Percentiles rank a stretch among this genome's conserved stretches.
Evolutionary conservation across 495 filamentous ascomycete species (phyloP).

Genomic region (Paragyromitra xinjiangensis): DNA sequence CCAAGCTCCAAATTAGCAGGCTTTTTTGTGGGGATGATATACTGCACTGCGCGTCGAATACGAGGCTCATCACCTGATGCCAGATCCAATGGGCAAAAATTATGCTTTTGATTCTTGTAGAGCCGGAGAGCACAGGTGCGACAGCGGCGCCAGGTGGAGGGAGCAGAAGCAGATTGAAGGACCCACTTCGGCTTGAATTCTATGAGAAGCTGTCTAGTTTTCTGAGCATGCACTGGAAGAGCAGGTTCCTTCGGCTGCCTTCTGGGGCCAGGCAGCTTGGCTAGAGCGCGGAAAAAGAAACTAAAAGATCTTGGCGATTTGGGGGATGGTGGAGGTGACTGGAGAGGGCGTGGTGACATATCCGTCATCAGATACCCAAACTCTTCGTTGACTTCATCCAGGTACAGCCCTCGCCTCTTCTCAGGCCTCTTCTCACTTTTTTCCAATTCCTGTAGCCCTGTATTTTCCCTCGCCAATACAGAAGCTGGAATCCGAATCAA

Average conservation of each 20-base stretch:
- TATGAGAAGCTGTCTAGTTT: conserved; percentile 62
- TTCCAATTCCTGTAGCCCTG: conserved; percentile 27
- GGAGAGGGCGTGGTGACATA: conserved; percentile 68
- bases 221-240: conserved; percentile 33
- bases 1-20: conserved; percentile 30
- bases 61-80: conserved; percentile 57
- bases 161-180: conserved; percentile 80
- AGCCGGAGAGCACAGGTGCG: conserved; percentile 80
- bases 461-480: conserved; percentile 45
- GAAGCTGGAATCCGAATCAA: conserved; percentile 48
- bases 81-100: conserved; percentile 60
- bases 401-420: conserved; percentile 51
- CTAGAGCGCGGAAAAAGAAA: not conserved
- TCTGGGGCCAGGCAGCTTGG: conserved; percentile 8
- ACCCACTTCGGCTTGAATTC: conserved; percentile 99
- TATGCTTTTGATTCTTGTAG: conserved; percentile 46
- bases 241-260: not conserved
- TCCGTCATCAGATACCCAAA: conserved; percentile 80
- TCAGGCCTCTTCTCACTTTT: conserved; percentile 10
- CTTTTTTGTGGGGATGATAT: conserved; percentile 47
- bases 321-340: conserved; percentile 15
- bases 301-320: not conserved
- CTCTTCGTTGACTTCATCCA: conserved; percentile 59
- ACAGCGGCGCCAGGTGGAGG: conserved; percentile 71
- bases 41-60: conserved; percentile 57